phyloP scores from a whole-genome alignment of 108 stramenopile species.

The Fragilariopsis cylindrus region DNA sequence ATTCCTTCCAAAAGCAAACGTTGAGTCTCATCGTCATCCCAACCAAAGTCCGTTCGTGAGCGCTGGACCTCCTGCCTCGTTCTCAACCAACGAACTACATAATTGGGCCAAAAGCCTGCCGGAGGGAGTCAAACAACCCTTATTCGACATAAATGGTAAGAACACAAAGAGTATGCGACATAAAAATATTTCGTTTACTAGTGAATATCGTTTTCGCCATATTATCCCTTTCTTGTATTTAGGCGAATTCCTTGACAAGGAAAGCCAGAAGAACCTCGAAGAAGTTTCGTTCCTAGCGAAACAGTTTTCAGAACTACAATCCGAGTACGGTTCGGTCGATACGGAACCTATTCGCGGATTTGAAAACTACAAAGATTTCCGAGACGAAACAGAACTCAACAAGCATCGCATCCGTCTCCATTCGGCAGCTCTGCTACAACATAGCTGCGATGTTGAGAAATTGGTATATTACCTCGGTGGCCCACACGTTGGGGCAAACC shows the following conservation, averaged over 20 bases:
- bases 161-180: background rate
- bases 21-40: too few species aligned
- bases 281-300: background rate
- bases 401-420: background rate
- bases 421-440: constrained; percentile 10
- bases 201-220: background rate
- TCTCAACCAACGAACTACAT: too few species aligned
- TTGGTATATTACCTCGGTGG: constrained; percentile 8
- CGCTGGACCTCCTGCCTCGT: too few species aligned
- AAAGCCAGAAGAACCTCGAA: background rate
- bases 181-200: background rate
- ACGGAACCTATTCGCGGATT: background rate
- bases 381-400: background rate
- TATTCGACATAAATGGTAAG: background rate
- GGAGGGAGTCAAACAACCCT: background rate
- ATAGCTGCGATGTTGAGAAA: background rate
- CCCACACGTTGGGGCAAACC: constrained; percentile 4
- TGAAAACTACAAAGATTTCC: background rate
- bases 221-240: background rate
- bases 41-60: too few species aligned
- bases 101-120: too few species aligned
- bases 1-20: too few species aligned
- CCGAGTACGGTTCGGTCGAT: background rate
- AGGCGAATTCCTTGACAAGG: background rate
- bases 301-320: background rate